phyloP scores from a whole-genome alignment of 768 basidiomycete genomes.

The Sutorius australiensis region DNA sequence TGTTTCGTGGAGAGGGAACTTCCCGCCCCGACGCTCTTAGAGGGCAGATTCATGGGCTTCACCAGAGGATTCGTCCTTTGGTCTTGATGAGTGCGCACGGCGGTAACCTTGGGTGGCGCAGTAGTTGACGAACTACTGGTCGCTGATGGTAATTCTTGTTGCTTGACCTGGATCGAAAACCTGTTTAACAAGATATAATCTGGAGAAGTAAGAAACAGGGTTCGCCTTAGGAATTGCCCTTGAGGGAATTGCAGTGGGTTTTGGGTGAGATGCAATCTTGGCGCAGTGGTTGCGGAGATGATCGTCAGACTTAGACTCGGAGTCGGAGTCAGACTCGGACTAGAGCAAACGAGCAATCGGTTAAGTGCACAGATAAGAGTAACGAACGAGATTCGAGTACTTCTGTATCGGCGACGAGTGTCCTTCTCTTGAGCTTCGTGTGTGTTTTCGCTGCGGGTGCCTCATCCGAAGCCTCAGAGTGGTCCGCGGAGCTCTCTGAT shows the following conservation, averaged over 20 bases:
- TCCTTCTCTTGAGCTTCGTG: not conserved
- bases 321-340: not conserved
- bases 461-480: slow-evolving; percentile 10
- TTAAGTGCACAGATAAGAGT: not conserved
- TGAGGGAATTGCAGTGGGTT: not conserved
- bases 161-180: not conserved
- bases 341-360: not conserved
- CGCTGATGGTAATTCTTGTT: slow-evolving; percentile 2
- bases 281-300: not conserved
- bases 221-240: slow-evolving; percentile 14
- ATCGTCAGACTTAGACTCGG: slow-evolving; percentile 14
- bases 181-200: slow-evolving; percentile 2
- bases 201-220: not conserved
- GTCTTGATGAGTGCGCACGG: slow-evolving; percentile 29
- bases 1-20: slow-evolving; percentile 51
- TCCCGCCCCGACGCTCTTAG: slow-evolving; percentile 23
- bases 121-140: slow-evolving; percentile 1
- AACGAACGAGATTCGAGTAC: slow-evolving; percentile 6
- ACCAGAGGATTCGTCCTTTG: slow-evolving; percentile 31
- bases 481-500: slow-evolving; percentile 8
- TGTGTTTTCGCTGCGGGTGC: not conserved
- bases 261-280: slow-evolving; percentile 1
- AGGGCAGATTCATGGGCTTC: slow-evolving; percentile 26
- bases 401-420: slow-evolving; percentile 4
- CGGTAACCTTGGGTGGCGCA: slow-evolving; percentile 14